Evolutionary conservation across 2,329 filamentous ascomycete species (phyloP), one percentile per base, ranked within the genome.

Genomic region (Clarireedia sp.): DNA sequence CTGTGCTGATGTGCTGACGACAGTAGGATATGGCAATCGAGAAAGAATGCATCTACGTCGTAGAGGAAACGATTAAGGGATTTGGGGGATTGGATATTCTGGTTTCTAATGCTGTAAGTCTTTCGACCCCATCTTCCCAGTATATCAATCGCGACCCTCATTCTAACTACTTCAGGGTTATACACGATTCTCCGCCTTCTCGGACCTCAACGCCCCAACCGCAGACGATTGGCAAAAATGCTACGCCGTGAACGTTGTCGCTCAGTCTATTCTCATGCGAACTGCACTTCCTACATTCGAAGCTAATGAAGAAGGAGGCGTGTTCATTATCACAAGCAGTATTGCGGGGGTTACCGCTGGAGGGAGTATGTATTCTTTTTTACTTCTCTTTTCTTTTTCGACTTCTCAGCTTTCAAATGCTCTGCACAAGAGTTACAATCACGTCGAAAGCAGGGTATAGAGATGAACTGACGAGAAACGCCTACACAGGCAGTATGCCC

Each of bases 21-120:
- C 17, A 3, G 12, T 53, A 82, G 76, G 83, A 87, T 65, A 78
- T 80, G 60, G 80, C 78, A 23, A 69, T 73, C 3, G 73, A 79
- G 55, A 70, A 68, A 8, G 82, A 83, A 47, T 82, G 80, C 59
- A 69, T 73, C 47, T 72, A 72, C 2, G 71, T 75, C 1, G 76
- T 87, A 5, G 71, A 78, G 55, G 72, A 80, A 44, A 76, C 80
- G 2, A 75, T 81, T 57, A 70, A 76, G 51, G 68, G 72, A 21
- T 69, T 87, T 21, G 83, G 82, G 2, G 83, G 84, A 0, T 66
- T 88, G 29, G 84, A 87, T 69, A 73, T 86, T 54, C 73, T 87
- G 23, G 74, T 86, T 59, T 80, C 80, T 10, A 87, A 87, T 68
- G 83, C 83, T 17, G 79, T 82, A 64, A 47, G 75, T 68, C 24